phyloP scores from a whole-genome alignment of 1,284 basidiomycete genomes.

The Tilletia indica region DNA sequence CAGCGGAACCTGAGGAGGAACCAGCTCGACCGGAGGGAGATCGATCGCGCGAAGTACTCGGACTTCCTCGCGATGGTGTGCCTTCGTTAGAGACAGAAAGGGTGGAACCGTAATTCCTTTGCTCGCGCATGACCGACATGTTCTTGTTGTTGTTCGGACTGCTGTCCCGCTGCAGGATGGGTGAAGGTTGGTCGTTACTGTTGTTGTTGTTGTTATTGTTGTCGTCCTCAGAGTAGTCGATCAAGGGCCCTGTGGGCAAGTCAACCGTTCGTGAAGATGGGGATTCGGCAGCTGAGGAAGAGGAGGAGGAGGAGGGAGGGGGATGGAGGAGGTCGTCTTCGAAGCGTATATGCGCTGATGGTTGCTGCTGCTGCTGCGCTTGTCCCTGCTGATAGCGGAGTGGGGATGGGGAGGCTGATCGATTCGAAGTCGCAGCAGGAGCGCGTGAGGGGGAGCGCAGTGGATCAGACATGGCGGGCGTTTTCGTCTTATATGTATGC shows the following conservation, averaged over 20 bases:
- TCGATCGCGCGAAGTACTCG: not conserved
- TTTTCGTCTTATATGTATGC: not conserved
- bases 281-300: too few species aligned
- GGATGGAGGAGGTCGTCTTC: not conserved
- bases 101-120: slow-evolving; percentile 6
- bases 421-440: not conserved
- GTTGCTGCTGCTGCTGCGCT: not conserved
- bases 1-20: not conserved
- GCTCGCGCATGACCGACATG: slow-evolving; percentile 13
- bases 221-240: not conserved
- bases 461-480: not conserved
- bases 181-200: not conserved
- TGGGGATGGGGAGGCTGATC: not conserved
- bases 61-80: not conserved
- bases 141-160: not conserved
- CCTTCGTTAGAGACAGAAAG: not conserved
- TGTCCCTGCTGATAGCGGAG: not conserved
- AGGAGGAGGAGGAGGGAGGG: not conserved
- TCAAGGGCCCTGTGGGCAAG: not conserved
- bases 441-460: not conserved
- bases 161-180: not conserved
- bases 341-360: slow-evolving; percentile 11
- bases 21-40: not conserved
- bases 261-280: not conserved
- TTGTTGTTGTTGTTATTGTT: not conserved